Evolutionary conservation across 352 stramenopile genomes (phyloP).

Genomic region (Hyphochytrium catenoides): DNA sequence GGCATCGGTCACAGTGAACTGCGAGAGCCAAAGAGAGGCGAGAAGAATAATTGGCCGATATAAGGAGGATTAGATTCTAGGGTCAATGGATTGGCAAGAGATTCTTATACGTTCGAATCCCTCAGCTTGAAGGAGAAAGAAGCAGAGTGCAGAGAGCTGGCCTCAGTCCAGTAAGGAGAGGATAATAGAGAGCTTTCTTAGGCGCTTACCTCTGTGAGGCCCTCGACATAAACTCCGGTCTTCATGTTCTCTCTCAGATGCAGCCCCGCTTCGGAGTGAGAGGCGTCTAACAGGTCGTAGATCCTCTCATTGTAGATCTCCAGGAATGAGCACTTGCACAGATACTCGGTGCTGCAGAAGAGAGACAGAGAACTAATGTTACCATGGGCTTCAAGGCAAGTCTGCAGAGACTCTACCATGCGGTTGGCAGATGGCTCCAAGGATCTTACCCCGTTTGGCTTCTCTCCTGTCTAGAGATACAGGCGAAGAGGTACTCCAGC

Average conservation of each 20-base stretch:
- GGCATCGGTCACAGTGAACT: constrained; percentile 27
- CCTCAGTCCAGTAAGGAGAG: no score
- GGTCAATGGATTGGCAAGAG: no score
- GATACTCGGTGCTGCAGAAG: no score
- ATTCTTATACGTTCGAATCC: no score
- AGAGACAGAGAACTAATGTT: no score
- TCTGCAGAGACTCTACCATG: constrained; percentile 1
- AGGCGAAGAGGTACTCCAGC: constrained; percentile 44
- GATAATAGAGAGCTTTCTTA: no score
- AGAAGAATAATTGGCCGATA: no score
- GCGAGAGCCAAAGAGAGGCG: no score
- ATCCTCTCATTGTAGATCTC: constrained; percentile 89
- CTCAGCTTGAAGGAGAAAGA: no score
- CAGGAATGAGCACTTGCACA: constrained; percentile 39
- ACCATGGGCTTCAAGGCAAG: constrained; percentile 26
- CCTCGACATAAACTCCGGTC: constrained; percentile 43
- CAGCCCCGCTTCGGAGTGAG: constrained; percentile 24
- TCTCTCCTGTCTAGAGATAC: constrained; percentile 2
- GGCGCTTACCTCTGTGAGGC: constrained; percentile 38
- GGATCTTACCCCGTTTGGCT: constrained; percentile 2
- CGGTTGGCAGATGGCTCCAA: constrained; percentile 6
- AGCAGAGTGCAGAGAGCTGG: no score
- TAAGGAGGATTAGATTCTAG: no score
- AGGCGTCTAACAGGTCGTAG: constrained; percentile 61
- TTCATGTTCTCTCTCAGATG: constrained; percentile 38